Conservation (phyloP, 768 basidiomycete species). For the Artomyces pyxidatus region DNA sequence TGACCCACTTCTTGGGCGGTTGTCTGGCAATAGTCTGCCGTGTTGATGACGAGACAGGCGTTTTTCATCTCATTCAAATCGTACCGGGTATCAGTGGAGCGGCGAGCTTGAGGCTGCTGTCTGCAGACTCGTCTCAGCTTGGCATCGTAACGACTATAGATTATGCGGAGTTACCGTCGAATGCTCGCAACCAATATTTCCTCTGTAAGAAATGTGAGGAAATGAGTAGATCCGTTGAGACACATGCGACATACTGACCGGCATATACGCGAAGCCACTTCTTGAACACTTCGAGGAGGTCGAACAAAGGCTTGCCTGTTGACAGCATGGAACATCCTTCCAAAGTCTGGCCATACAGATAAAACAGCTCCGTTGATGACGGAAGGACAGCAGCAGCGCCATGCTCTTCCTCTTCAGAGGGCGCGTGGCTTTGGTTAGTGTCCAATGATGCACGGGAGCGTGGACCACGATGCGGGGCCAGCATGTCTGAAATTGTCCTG, state of each 20-base stretch:
- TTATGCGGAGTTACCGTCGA: constrained; percentile 47
- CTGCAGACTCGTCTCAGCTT: constrained; percentile 20
- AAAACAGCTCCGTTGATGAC: constrained; percentile 94
- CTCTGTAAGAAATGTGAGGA: constrained; percentile 41
- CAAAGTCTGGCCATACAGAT: constrained; percentile 91
- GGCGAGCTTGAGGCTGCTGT: constrained; percentile 39
- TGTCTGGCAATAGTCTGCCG: constrained; percentile 92
- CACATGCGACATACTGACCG: constrained; percentile 51
- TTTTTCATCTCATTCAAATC: constrained; percentile 72
- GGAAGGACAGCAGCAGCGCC: constrained; percentile 67
- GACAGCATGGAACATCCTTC: constrained; percentile 92
- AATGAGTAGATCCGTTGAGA: constrained; percentile 4
- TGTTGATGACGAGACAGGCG: constrained; percentile 88
- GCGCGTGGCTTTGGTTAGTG: constrained; percentile 27
- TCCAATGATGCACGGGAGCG: constrained; percentile 67
- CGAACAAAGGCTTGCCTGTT: constrained; percentile 75
- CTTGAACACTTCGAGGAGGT: constrained; percentile 73
- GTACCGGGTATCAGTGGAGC: constrained; percentile 72
- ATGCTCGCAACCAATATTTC: constrained; percentile 72
- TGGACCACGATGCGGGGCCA: constrained; percentile 64
- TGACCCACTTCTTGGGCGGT: constrained; percentile 80
- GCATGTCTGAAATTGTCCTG: constrained; percentile 87
- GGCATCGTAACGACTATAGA: neutral
- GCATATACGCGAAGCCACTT: constrained; percentile 96
- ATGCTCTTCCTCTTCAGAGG: constrained; percentile 36